Evolutionary conservation across 768 basidiomycete species (phyloP).

Genomic region (Jaapia argillacea): DNA sequence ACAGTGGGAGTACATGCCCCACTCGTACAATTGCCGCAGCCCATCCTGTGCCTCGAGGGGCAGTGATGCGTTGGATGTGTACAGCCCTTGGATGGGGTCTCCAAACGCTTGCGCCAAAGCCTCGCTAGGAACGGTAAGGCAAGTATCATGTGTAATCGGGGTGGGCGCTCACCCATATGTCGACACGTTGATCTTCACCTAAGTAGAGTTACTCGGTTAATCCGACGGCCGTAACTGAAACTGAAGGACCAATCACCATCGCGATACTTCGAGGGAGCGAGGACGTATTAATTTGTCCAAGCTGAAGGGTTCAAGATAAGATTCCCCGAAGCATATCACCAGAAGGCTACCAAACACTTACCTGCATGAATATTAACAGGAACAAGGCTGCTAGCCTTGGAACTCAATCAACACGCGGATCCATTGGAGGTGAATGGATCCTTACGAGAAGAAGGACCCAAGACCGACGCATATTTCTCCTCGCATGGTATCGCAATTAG

Average conservation of each 20-base stretch:
- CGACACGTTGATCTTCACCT: slow-evolving; percentile 66
- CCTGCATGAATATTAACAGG: slow-evolving; percentile 76
- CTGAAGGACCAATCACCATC: slow-evolving; percentile 41
- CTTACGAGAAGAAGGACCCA: slow-evolving; percentile 66
- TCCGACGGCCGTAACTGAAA: no score
- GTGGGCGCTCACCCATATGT: slow-evolving; percentile 47
- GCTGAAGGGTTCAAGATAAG: slow-evolving; percentile 41
- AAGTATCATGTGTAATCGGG: not conserved
- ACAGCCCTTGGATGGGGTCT: slow-evolving; percentile 54
- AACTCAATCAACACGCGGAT: slow-evolving; percentile 11
- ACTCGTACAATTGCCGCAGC: slow-evolving; percentile 62
- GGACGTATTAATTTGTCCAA: slow-evolving; percentile 77
- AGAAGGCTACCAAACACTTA: slow-evolving; percentile 25
- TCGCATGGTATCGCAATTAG: slow-evolving; percentile 31
- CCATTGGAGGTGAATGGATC: slow-evolving; percentile 6
- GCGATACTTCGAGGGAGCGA: slow-evolving; percentile 59
- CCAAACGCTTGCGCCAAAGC: slow-evolving; percentile 38
- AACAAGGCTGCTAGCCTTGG: slow-evolving; percentile 36
- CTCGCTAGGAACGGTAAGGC: slow-evolving; percentile 34
- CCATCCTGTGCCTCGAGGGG: slow-evolving; percentile 49
- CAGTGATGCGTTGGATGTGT: slow-evolving; percentile 53
- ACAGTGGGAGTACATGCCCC: slow-evolving; percentile 77
- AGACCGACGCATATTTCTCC: slow-evolving; percentile 71
- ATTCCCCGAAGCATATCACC: slow-evolving; percentile 15
- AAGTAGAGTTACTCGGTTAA: slow-evolving; percentile 10